Evolutionary conservation across 2,329 filamentous ascomycete genomes (phyloP), one percentile per base, ranked within the genome.

Genomic region (Epichloe sylvatica): DNA sequence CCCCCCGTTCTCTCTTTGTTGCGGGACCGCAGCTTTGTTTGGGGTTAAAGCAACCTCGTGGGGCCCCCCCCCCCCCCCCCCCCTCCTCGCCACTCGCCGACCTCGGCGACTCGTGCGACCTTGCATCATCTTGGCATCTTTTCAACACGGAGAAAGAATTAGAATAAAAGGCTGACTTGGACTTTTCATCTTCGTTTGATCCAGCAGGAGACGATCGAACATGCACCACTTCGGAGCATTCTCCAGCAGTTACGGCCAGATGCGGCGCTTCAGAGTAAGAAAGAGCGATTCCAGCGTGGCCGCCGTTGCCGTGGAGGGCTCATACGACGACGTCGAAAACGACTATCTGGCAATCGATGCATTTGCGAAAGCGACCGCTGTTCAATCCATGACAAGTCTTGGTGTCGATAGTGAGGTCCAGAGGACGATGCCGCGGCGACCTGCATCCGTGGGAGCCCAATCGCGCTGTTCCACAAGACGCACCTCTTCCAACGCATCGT

Each of bases 401-500:
- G 23, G 15, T 19, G 23, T 30, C 33, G 37, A 36, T 19, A 4
- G 11, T 12, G 34, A 45, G 17, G 33, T 46, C 2, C 33, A 21
- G 6, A 33, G 23, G 42, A 42, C 37, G 30, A 25, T 47, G n/a
- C 46, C 43, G 8, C 43, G 49, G 12, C 21, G 45, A 21, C 45
- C 42, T 15, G 12, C 39, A 2, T 53, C 44, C 17, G 21, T 11
- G 3, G 42, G 39, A n/a, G 17, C 38, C 13, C 44, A 51, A 23
- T 48, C 51, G 6, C 41, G 7, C 23, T 9, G 21, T 13, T 53
- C 49, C 8, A 30, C 38, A 17, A 30, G 51, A 35, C 46, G 46
- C 34, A 39, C 43, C 1, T 39, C 46, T 8, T 51, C 49, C 9
- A 47, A 43, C 30, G 41, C 51, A 9, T 53, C 51, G 2, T 51